These are phyloP conservation scores for Xylona heveae DNA, from an alignment of 495 filamentous ascomycete genomes.

Conservation along the genomic window DNA sequence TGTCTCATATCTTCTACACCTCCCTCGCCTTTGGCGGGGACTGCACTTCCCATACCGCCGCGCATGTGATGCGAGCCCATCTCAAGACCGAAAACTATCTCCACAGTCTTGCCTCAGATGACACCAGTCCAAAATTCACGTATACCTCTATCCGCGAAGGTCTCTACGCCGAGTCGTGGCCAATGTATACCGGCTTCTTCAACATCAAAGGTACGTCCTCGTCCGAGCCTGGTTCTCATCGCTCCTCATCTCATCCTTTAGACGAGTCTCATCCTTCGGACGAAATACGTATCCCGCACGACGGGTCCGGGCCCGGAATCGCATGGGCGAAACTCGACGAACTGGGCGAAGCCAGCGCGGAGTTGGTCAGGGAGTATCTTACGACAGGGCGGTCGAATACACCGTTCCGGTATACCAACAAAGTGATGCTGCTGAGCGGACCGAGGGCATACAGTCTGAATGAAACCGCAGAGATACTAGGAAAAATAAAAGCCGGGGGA, in stretches of 20 bases:
- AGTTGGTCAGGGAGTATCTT: constrained; percentile 18
- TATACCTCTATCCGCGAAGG: constrained; percentile 39
- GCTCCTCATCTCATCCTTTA: no score
- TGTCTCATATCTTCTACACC: constrained; percentile 45
- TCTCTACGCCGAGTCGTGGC: constrained; percentile 44
- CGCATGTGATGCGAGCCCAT: constrained; percentile 48
- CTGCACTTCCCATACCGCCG: constrained; percentile 21
- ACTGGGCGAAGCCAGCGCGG: constrained; percentile 24
- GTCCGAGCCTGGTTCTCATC: no score
- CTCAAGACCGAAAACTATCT: constrained; percentile 39
- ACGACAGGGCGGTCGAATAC: no score
- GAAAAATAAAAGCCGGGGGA: no score
- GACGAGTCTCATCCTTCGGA: constrained; percentile 9
- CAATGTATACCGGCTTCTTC: constrained; percentile 46
- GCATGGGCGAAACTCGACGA: constrained; percentile 32
- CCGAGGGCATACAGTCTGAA: constrained; percentile 16
- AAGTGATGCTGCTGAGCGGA: constrained; percentile 20
- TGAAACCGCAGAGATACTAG: constrained; percentile 20
- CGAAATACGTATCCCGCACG: constrained; percentile 28
- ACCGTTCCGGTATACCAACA: constrained; percentile 17
- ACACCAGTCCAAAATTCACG: constrained; percentile 11
- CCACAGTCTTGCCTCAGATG: constrained; percentile 11
- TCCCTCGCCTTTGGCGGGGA: constrained; percentile 34
- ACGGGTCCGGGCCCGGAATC: constrained; percentile 22
- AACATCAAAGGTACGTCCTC: no score